A percentile compares a stretch with the other conserved stretches of the same genome.
Evolutionary conservation across 805 yeast species (phyloP).

Genomic region (Schizosaccharomyces osmophilus): DNA sequence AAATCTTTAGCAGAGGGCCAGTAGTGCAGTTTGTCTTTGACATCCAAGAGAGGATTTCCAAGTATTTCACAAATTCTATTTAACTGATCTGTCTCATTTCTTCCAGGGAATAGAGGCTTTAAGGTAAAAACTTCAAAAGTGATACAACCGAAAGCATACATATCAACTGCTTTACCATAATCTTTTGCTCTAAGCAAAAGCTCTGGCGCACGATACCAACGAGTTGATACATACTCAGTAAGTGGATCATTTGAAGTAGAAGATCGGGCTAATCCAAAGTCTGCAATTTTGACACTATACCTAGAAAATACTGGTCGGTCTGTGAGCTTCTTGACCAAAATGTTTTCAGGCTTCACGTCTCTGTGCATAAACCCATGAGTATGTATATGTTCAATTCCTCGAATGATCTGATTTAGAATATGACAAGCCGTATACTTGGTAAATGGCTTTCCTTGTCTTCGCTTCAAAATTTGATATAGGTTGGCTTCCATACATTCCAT

Average conservation of each 20-base stretch:
- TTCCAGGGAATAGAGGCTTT: slow-evolving; percentile 86
- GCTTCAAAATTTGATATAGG: slow-evolving; percentile 29
- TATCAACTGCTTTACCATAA: slow-evolving; percentile 80
- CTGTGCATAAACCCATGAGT: slow-evolving; percentile 47
- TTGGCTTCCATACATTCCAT: slow-evolving; percentile 79
- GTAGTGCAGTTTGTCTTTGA: neutral
- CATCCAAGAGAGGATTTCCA: slow-evolving; percentile 47
- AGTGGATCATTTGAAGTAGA: slow-evolving; percentile 63
- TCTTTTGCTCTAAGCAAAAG: slow-evolving; percentile 68
- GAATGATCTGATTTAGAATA: slow-evolving; percentile 40
- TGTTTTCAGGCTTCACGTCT: slow-evolving; percentile 85
- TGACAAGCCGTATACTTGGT: neutral
- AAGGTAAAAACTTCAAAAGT: slow-evolving; percentile 70
- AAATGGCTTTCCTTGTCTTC: neutral
- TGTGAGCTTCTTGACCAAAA: slow-evolving; percentile 26
- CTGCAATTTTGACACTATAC: slow-evolving; percentile 41
- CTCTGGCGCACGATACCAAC: slow-evolving; percentile 95
- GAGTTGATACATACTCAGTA: slow-evolving; percentile 95
- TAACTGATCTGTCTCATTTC: slow-evolving; percentile 72
- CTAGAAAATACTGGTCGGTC: neutral
- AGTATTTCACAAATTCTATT: slow-evolving; percentile 80
- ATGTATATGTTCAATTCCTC: slow-evolving; percentile 69
- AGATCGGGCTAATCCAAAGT: slow-evolving; percentile 84
- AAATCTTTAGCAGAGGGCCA: neutral
- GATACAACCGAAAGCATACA: slow-evolving; percentile 94